These are phyloP conservation scores for Candida awuae DNA, from an alignment of 805 yeast species.

Conservation along the genomic window DNA sequence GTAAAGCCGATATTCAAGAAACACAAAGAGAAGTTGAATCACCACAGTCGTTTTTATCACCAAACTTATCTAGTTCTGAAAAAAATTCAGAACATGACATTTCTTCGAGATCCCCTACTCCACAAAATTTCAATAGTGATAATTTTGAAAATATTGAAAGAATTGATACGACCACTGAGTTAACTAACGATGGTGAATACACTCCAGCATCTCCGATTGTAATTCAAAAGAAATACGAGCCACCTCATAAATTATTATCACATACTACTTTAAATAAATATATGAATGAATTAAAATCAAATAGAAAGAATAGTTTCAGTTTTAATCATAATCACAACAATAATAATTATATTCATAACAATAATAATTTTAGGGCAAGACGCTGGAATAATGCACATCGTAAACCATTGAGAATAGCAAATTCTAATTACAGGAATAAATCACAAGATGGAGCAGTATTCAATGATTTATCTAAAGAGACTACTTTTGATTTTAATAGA, in stretches of 20 bases:
- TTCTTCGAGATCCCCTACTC: too few relatives aligned
- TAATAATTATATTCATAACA: conserved; percentile 2
- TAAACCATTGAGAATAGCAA: conserved; percentile 26
- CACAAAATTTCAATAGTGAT: too few relatives aligned
- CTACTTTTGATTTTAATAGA: conserved; percentile 38
- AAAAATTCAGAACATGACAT: too few relatives aligned
- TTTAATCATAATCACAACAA: neutral
- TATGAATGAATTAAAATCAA: neutral
- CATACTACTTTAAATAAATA: neutral
- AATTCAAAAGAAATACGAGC: conserved; percentile 11
- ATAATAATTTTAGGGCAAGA: conserved; percentile 11
- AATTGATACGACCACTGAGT: neutral
- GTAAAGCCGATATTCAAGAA: too few relatives aligned
- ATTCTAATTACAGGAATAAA: conserved; percentile 14
- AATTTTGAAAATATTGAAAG: neutral
- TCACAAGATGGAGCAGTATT: conserved; percentile 19
- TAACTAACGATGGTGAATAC: neutral
- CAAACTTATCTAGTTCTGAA: too few relatives aligned
- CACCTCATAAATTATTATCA: conserved; percentile 9
- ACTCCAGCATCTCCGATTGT: conserved; percentile 2
- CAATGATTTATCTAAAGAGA: conserved; percentile 16
- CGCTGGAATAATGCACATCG: conserved; percentile 19
- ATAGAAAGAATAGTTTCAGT: neutral
- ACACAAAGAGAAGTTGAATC: too few relatives aligned
- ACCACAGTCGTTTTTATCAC: too few relatives aligned